A percentile compares a stretch with the other conserved stretches of the same genome.
Conservation (phyloP, 1,284 basidiomycete genomes). For the Leccinum laetum region DNA sequence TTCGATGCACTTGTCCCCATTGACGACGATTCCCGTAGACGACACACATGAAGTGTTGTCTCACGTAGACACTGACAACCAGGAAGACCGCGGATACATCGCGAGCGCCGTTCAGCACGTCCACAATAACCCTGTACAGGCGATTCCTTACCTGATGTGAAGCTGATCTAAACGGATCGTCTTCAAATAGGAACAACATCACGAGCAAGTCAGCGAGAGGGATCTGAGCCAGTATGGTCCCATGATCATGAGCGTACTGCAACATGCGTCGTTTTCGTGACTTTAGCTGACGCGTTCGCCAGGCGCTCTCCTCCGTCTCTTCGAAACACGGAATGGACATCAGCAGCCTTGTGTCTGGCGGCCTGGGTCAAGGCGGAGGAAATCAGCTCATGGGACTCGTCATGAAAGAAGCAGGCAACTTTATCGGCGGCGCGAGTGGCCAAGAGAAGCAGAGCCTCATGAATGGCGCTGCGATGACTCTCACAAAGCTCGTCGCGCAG, state of each 20-base stretch:
- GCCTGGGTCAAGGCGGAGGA: slow-evolving; percentile 44
- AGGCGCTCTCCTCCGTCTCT: slow-evolving; percentile 23
- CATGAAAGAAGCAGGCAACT: slow-evolving; percentile 71
- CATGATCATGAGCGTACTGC: slow-evolving; percentile 20
- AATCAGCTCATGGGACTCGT: slow-evolving; percentile 76
- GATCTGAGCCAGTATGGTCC: slow-evolving; percentile 24
- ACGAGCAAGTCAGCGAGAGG: slow-evolving; percentile 14
- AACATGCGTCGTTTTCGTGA: background rate
- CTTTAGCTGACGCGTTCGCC: slow-evolving; percentile 8
- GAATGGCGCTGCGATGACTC: slow-evolving; percentile 80
- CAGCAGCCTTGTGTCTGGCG: slow-evolving; percentile 31
- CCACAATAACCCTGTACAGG: slow-evolving; percentile 20
- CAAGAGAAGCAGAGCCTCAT: slow-evolving; percentile 82
- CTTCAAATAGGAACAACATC: slow-evolving; percentile 17
- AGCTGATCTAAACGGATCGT: background rate
- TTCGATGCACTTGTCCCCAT: background rate
- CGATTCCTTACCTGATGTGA: background rate
- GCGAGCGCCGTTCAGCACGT: slow-evolving; percentile 26
- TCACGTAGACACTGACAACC: slow-evolving; percentile 28
- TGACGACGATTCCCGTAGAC: slow-evolving; percentile 40
- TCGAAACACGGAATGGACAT: slow-evolving; percentile 23
- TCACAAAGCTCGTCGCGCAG: slow-evolving; percentile 78
- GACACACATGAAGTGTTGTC: slow-evolving; percentile 57
- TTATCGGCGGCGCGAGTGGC: slow-evolving; percentile 52
- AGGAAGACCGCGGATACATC: slow-evolving; percentile 12